Base-by-base conservation (phyloP, 441 rosid genomes). In the Metrosideros polymorpha region DNA sequence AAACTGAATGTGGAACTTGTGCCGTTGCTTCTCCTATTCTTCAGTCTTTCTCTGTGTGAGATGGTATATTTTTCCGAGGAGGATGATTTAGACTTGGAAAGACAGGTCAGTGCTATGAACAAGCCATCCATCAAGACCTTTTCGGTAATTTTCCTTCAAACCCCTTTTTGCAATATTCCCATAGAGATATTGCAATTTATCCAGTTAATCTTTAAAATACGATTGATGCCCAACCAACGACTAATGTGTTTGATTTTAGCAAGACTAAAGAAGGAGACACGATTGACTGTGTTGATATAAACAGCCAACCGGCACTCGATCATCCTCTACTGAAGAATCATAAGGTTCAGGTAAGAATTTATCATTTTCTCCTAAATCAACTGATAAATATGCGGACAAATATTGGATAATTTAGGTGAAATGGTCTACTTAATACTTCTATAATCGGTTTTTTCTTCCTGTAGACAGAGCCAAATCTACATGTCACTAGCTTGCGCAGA, bases 311-410 rank as follows among this genome's bases (percentile, higher is more conserved):
- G 4, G 32, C 77, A 2, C 83, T 85, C 9, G 79, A 85, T 83
- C 87, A 85, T 88, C 89, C 87, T 53, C 76, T 82, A 4, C 57
- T 66, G 17, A 88, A 88, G 79, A 22, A 85, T 83, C 89, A 88
- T 18, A 83, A 15, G 2, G 18, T 88, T 42, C 87, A 85, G 35
- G 84, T 84, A 54, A 19, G 18, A 9, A 83, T 30, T 35, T 30
- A 2, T n/a, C n/a, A 52, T 32, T 52, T 27, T 30, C 35, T 43
- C 27, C 17, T 30, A 45, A 84, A 27, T 59, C 25, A 18, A 57
- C 12, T 47, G 25, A 6, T 22, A 61, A 39, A 61, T 79, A 85
- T 76, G 56, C 0, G 5, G 32, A 32, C 53, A 76, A 56, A 30
- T 22, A 19, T 13, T 18, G 3, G 19, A 61, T 17, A 39, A 7